phyloP scores from a whole-genome alignment of 179 eudicot genomes.

The Beta corolliflora region DNA sequence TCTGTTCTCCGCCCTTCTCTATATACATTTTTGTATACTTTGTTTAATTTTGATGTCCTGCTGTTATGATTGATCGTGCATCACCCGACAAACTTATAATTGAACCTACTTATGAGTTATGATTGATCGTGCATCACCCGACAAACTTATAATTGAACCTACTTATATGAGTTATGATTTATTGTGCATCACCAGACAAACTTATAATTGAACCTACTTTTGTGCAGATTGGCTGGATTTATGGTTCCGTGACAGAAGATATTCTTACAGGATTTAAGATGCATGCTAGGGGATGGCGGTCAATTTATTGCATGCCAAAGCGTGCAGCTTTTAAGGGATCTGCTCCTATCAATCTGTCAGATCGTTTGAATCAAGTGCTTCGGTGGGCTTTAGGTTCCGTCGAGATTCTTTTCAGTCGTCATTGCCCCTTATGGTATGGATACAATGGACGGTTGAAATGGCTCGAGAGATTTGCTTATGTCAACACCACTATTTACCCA shows the following conservation, averaged over 20 bases:
- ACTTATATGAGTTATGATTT: not conserved
- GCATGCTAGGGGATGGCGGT: constrained; percentile 63
- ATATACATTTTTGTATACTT: not conserved
- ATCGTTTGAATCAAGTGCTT: constrained; percentile 64
- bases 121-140: not conserved
- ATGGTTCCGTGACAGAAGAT: constrained; percentile 67
- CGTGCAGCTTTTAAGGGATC: constrained; percentile 58
- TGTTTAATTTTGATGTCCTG: not conserved
- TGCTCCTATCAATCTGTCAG: constrained; percentile 63
- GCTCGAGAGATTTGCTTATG: constrained; percentile 57
- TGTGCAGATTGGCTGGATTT: constrained; percentile 67
- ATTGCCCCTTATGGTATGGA: constrained; percentile 64
- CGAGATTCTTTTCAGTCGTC: constrained; percentile 60
- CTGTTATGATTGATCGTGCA: not conserved
- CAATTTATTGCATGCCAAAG: constrained; percentile 62
- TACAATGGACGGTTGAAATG: constrained; percentile 51
- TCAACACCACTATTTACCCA: constrained; percentile 56
- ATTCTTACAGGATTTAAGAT: constrained; percentile 63
- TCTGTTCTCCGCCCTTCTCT: too few species aligned
- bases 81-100: too few species aligned
- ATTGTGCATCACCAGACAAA: not conserved
- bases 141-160: not conserved
- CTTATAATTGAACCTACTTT: not conserved
- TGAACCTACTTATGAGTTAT: too few species aligned
- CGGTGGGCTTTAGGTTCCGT: constrained; percentile 63